Base-by-base conservation (phyloP, 768 basidiomycete genomes). In the Suillus paluster region DNA sequence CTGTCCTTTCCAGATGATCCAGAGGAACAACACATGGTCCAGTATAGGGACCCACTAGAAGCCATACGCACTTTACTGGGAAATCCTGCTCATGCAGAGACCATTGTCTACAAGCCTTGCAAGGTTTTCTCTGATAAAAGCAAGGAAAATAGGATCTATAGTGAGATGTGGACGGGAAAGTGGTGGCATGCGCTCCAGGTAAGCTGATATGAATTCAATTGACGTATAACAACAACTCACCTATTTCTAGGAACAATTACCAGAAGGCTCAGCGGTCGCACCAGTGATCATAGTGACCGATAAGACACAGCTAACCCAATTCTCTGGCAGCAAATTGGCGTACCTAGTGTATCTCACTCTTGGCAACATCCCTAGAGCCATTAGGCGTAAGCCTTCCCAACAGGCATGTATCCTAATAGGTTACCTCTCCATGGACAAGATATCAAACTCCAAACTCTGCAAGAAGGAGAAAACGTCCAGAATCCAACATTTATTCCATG, bases 361-460 rank as follows among this genome's bases (percentile, higher is more conserved):
- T 36, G 81, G 79, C 0, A 80, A 80, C 58, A 69, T 84, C 2
- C 71, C 75, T 0, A 82, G 81, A 56, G 65, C 75, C 3, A 72
- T 81, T 21, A 64, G 77, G 0, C 63, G 72, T 0, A 68, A 81
- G 58, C 78, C 80, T 1, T 77, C 73, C 1, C 30, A 61, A 8
- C 72, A 71, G 21, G 78, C 77, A 0, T 70, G 64, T 21, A 64
- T 80, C 2, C 67, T 81, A 0, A 11, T 83, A 0, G 80, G 69
- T 5, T 48, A 69, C 0, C 39, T 61, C 36, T 44, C 30, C 1
- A 8, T 42, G 15, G 34, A 45, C 15, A 39, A 50, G 44, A 27
- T 38, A 38, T 14, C 14, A 12, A 10, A 9, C 23, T 27, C 23
- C 19, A 9, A 55, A 9, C 53, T 55, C 33, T 11, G 2, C 1